Evolutionary conservation across 2,329 filamentous ascomycete genomes (phyloP).

Genomic region (Pseudogymnoascus sp.): DNA sequence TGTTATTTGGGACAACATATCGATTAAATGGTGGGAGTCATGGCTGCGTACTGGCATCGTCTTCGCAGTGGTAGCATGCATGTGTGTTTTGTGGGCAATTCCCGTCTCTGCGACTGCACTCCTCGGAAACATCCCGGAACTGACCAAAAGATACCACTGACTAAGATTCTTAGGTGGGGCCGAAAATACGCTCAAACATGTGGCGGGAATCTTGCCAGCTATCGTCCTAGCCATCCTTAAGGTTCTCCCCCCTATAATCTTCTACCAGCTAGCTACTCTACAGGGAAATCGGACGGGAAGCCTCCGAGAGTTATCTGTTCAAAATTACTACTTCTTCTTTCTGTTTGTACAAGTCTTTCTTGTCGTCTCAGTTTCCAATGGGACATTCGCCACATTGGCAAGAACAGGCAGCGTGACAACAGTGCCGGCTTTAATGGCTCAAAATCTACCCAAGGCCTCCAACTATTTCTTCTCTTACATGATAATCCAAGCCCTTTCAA

Average conservation of each 20-base stretch:
- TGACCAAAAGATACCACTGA: slow-evolving; percentile 60
- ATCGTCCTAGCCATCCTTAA: slow-evolving; percentile 68
- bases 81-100: slow-evolving; percentile 83
- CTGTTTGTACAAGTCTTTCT: slow-evolving; percentile 92
- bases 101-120: slow-evolving; percentile 83
- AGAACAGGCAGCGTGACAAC: slow-evolving; percentile 53
- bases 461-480: slow-evolving; percentile 99
- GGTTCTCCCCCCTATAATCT: slow-evolving; percentile 67
- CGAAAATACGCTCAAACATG: slow-evolving; percentile 51
- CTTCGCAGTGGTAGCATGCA: slow-evolving; percentile 55
- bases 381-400: slow-evolving; percentile 56
- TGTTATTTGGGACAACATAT: slow-evolving; percentile 96
- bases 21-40: slow-evolving; percentile 85
- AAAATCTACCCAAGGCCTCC: slow-evolving; percentile 72
- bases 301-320: slow-evolving; percentile 71
- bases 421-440: slow-evolving; percentile 63
- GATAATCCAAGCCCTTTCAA: slow-evolving; percentile 85
- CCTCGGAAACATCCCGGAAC: slow-evolving; percentile 64
- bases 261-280: slow-evolving; percentile 61
- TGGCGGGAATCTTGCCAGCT: slow-evolving; percentile 83
- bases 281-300: slow-evolving; percentile 78
- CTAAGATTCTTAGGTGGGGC: slow-evolving; percentile 66
- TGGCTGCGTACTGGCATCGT: slow-evolving; percentile 57
- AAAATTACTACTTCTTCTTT: slow-evolving; percentile 87
- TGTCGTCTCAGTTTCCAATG: slow-evolving; percentile 59